These are phyloP conservation scores for Liquidambar formosana DNA, from an alignment of 164 flowering plant genomes.

Conservation along the genomic window DNA sequence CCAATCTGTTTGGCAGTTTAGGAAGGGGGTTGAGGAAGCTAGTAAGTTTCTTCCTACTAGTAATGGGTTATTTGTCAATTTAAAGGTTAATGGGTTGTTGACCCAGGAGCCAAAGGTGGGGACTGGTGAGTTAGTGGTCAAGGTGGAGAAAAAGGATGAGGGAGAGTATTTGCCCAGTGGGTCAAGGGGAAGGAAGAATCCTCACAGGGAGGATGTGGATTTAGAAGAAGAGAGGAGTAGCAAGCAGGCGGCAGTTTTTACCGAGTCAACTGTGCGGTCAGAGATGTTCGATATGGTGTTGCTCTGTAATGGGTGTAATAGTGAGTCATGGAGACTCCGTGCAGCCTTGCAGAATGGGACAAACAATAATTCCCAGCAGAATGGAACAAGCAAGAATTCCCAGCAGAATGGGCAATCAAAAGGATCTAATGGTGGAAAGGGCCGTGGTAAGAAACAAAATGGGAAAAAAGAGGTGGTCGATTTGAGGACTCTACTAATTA, in stretches of 20 bases:
- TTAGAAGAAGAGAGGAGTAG: constrained; percentile 59
- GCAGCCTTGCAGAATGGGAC: constrained; percentile 40
- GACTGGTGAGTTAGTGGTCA: constrained; percentile 12
- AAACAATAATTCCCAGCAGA: constrained; percentile 32
- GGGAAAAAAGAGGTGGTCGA: constrained; percentile 73
- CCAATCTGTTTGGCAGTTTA: constrained; percentile 58
- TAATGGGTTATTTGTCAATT: constrained; percentile 26
- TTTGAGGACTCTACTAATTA: constrained; percentile 69
- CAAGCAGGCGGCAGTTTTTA: constrained; percentile 60
- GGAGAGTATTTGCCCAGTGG: constrained; percentile 18
- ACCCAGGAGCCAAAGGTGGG: constrained; percentile 10
- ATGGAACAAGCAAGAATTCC: constrained; percentile 31
- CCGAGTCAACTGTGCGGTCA: constrained; percentile 37
- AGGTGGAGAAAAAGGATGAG: constrained; percentile 35
- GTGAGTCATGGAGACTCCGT: constrained; percentile 18
- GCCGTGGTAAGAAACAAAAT: constrained; percentile 58
- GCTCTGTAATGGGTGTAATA: constrained; percentile 40
- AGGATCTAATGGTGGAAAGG: constrained; percentile 44
- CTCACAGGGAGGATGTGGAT: constrained; percentile 35
- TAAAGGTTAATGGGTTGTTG: constrained; percentile 16
- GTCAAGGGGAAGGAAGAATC: constrained; percentile 54
- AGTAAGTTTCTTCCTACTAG: constrained; percentile 59
- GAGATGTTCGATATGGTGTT: constrained; percentile 64
- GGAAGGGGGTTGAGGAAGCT: constrained; percentile 73
- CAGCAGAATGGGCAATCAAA: constrained; percentile 41